phyloP scores from a whole-genome alignment of 495 filamentous ascomycete genomes.

The Chaetomium tenue region DNA sequence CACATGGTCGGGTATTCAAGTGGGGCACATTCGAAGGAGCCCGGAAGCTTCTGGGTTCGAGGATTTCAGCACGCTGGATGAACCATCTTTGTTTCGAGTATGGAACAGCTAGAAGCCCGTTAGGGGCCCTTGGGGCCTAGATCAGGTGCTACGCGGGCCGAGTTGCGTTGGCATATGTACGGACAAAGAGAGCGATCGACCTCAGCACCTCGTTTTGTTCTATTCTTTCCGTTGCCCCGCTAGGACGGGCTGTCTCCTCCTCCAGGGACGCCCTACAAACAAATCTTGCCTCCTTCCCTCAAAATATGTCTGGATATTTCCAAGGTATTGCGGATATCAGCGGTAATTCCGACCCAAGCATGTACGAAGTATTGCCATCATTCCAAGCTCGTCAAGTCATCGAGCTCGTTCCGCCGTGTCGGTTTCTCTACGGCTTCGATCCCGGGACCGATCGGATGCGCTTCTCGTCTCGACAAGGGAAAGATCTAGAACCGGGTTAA shows the following conservation, averaged over 20 bases:
- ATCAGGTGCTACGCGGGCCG: not conserved
- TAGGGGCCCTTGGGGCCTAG: not conserved
- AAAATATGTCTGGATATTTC: not conserved
- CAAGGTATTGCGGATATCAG: not conserved
- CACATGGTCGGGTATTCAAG: not conserved
- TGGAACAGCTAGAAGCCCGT: not conserved
- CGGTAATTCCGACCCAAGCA: not conserved
- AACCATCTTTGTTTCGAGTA: not conserved
- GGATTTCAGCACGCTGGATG: not conserved
- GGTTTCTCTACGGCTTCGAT: constrained; percentile 50
- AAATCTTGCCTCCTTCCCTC: not conserved
- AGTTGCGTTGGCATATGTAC: not conserved
- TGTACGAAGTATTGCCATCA: constrained; percentile 28
- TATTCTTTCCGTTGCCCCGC: no score
- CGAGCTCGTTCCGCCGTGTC: constrained; percentile 36
- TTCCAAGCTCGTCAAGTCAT: constrained; percentile 53
- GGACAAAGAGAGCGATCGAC: no score
- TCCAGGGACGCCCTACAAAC: no score
- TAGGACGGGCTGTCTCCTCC: no score
- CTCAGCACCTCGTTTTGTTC: no score
- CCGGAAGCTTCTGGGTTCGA: not conserved
- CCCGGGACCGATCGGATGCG: constrained; percentile 52
- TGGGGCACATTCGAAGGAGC: not conserved
- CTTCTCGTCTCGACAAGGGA: constrained; percentile 43
- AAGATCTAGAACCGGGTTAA: constrained; percentile 44